These are phyloP conservation scores for Chenopodium suecicum DNA, from an alignment of 148 eudicot genomes.

Conservation along the genomic window DNA sequence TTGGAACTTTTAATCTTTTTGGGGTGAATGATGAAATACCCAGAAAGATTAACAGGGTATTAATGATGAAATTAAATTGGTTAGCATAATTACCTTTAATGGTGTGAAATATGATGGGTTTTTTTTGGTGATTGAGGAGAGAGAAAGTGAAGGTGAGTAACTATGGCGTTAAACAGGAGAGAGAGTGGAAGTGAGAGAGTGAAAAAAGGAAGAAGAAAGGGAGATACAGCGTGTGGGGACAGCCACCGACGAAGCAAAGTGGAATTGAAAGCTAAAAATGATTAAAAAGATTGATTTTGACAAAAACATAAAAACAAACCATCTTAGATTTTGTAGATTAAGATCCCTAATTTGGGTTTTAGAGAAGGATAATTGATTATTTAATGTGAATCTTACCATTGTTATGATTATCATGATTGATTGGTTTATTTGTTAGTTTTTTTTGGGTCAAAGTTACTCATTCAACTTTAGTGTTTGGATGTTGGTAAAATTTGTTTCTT, in stretches of 20 bases:
- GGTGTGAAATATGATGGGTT: neutral
- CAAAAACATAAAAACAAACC: neutral
- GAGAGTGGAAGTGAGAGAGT: conserved; percentile 16
- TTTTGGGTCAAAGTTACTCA: neutral
- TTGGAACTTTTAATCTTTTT: neutral
- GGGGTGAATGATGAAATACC: neutral
- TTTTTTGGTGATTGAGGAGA: neutral
- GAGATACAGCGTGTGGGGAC: conserved; percentile 20
- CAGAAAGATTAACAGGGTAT: neutral
- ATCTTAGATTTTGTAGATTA: neutral
- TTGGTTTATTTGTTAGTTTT: too few relatives aligned
- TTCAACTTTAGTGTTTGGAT: conserved; percentile 8
- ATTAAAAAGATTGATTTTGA: neutral
- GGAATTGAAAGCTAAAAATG: neutral
- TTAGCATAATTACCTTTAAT: neutral
- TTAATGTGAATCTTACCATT: too few relatives aligned
- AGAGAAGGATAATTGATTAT: too few relatives aligned
- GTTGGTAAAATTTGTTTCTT: conserved; percentile 6
- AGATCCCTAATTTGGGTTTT: neutral
- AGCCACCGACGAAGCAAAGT: conserved; percentile 17
- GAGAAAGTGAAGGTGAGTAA: conserved; percentile 11
- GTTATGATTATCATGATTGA: neutral
- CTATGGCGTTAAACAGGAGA: conserved; percentile 6
- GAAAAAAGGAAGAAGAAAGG: neutral
- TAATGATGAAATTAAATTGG: neutral